A percentile compares a stretch with the other conserved stretches of the same genome.
phyloP scores from a whole-genome alignment of 441 rosid species.

The Gossypium schwendimanii region DNA sequence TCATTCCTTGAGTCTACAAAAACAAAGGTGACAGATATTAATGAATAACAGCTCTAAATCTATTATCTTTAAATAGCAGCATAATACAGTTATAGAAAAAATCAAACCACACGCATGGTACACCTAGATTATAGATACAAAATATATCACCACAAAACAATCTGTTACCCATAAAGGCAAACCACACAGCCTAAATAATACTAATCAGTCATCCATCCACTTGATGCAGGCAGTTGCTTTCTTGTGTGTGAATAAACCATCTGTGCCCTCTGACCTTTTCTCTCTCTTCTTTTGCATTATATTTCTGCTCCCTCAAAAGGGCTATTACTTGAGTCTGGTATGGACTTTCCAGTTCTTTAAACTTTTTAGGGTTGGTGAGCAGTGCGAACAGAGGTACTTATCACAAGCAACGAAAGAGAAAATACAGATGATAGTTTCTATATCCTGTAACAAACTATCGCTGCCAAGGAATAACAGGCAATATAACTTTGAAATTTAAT shows the following conservation, averaged over 20 bases:
- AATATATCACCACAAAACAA: background rate
- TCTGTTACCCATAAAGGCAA: background rate
- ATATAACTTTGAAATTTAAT: background rate
- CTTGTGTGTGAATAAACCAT: background rate
- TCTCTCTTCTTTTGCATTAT: background rate
- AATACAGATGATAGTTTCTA: background rate
- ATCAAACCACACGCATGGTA: background rate
- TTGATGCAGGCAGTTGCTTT: background rate
- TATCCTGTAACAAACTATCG: background rate
- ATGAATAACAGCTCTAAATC: conserved; percentile 8
- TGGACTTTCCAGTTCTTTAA: background rate
- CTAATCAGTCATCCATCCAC: background rate
- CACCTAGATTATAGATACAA: background rate
- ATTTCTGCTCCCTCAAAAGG: background rate
- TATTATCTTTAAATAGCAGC: background rate
- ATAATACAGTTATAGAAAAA: background rate
- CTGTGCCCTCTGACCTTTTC: background rate
- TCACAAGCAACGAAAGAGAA: background rate
- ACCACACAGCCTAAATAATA: background rate
- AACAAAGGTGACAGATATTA: conserved; percentile 12
- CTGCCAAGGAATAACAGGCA: background rate
- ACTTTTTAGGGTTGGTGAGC: background rate
- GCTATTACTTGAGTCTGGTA: background rate
- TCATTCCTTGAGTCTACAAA: conserved; percentile 57
- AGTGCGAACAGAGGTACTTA: background rate